These are phyloP conservation scores for Alternaria sp. DNA, from an alignment of 2,329 filamentous ascomycete species.

Conservation along the genomic window DNA sequence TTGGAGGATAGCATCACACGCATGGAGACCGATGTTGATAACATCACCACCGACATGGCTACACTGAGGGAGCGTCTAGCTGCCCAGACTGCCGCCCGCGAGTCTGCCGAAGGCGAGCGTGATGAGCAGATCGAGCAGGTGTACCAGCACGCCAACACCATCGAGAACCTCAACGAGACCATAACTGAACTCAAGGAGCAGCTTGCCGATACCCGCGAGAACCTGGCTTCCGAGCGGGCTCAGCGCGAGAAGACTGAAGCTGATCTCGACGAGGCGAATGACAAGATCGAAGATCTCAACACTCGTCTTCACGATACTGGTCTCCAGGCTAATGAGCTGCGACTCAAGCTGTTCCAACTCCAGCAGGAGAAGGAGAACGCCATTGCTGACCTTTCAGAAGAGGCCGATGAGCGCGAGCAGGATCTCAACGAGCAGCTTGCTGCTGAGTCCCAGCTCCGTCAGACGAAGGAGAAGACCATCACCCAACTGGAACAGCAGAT, in stretches of 20 bases:
- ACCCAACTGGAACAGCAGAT: constrained; percentile 44
- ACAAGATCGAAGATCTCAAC: constrained; percentile 50
- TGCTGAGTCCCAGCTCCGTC: constrained; percentile 48
- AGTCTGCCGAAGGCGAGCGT: constrained; percentile 46
- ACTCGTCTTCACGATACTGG: constrained; percentile 50
- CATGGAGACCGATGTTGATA: constrained; percentile 47
- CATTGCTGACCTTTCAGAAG: constrained; percentile 48
- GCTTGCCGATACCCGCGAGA: constrained; percentile 45
- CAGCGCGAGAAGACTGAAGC: constrained; percentile 54
- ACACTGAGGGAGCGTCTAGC: constrained; percentile 44
- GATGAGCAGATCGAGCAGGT: constrained; percentile 44
- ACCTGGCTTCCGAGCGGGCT: constrained; percentile 49
- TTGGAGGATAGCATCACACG: constrained; percentile 48
- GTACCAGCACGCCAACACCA: constrained; percentile 44
- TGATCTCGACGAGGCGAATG: constrained; percentile 52
- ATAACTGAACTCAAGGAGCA: constrained; percentile 49
- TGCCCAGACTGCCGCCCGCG: constrained; percentile 39
- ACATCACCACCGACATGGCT: constrained; percentile 38
- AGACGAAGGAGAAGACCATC: constrained; percentile 45
- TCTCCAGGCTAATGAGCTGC: constrained; percentile 55
- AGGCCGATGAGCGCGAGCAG: constrained; percentile 48
- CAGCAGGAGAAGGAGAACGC: constrained; percentile 51
- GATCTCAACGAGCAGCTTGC: constrained; percentile 49
- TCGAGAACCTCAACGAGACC: constrained; percentile 39
- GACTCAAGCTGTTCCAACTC: constrained; percentile 55